Base-by-base conservation (phyloP, 495 filamentous ascomycete genomes). In the Xylaria castorea region DNA sequence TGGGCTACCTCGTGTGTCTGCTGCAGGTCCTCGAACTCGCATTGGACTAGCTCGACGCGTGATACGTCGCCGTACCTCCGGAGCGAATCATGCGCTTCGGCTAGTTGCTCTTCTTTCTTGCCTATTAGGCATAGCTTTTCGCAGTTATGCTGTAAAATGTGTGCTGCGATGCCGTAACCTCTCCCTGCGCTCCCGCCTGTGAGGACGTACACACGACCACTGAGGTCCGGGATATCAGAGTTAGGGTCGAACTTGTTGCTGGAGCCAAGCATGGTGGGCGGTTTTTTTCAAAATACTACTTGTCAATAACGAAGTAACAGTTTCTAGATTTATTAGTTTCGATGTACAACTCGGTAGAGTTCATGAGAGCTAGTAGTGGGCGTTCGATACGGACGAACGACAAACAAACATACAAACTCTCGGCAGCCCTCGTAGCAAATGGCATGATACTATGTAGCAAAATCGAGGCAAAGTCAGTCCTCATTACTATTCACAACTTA, bases 101-200 rank as follows among this genome's bases (percentile, higher is more conserved):
- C 70, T 25, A 81, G 82, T 66, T 87, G 84, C 46, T 85, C 79
- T 69, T 85, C 83, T 36, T 83, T 85, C 40, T 85, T 83, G 3
- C 84, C 85, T 8, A 88, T 75, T 0, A 88, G 75, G 61, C 84
- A 83, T 27, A 89, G 78, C 70, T 81, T 84, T 4, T 77, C 77
- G 11, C 83, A 77, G 34, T 84, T 84, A 72, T 87, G 86, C 71
- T 88, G 82, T 5, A 89, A 80, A 5, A 89, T 74, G 69, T 89
- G 87, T 18, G 86, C 82, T 36, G 81, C 75, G 36, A 88, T 88
- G 50, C 86, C 83, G 16, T 79, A 76, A 12, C 85, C 86, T 57
- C 87, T 81, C 12, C 85, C 85, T 9, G 80, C 79, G 38, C 76
- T 73, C 38, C 79, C 83, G 50, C 85, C 85, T 0, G 84, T 87